A percentile compares a stretch with the other conserved stretches of the same genome.
These are phyloP conservation scores for Ophioceras dolichostomum DNA, from an alignment of 2,329 filamentous ascomycete species.

Conservation along the genomic window DNA sequence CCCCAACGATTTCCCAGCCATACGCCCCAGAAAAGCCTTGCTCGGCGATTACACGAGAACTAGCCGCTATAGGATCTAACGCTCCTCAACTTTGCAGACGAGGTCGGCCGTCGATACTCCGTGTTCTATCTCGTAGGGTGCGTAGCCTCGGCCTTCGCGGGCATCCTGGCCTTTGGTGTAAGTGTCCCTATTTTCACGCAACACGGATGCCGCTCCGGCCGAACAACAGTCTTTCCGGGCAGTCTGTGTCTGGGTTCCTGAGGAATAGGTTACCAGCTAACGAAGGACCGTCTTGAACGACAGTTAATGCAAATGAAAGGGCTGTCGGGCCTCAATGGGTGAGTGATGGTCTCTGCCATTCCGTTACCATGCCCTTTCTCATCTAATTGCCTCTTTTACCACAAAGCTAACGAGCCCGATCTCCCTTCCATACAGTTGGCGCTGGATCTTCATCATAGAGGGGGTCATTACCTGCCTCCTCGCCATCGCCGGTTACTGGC, in stretches of 20 bases:
- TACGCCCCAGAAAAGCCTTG: neutral
- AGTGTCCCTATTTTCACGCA: too few relatives aligned
- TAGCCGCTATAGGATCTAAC: too few relatives aligned
- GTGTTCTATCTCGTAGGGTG: slow-evolving; percentile 59
- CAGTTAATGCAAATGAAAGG: slow-evolving; percentile 51
- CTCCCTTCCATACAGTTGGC: slow-evolving; percentile 31
- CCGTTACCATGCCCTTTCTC: neutral
- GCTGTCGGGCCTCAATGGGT: slow-evolving; percentile 26
- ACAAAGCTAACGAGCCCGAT: neutral
- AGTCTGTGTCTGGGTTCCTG: too few relatives aligned
- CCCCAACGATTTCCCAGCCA: slow-evolving; percentile 6
- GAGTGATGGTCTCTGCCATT: neutral
- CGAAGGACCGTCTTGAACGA: too few relatives aligned
- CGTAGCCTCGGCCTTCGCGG: slow-evolving; percentile 51
- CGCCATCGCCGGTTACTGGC: slow-evolving; percentile 37
- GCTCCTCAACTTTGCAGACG: slow-evolving; percentile 26
- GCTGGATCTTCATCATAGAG: slow-evolving; percentile 53
- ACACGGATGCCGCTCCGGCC: too few relatives aligned
- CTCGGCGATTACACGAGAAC: neutral
- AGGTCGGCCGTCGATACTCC: slow-evolving; percentile 58
- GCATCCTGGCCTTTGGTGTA: slow-evolving; percentile 58
- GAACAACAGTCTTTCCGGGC: too few relatives aligned
- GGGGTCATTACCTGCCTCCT: slow-evolving; percentile 42
- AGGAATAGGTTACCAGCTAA: too few relatives aligned
- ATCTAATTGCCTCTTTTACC: too few relatives aligned